These are phyloP conservation scores for Euphrasia arctica DNA, from an alignment of 305 asterid genomes.

Conservation along the genomic window DNA sequence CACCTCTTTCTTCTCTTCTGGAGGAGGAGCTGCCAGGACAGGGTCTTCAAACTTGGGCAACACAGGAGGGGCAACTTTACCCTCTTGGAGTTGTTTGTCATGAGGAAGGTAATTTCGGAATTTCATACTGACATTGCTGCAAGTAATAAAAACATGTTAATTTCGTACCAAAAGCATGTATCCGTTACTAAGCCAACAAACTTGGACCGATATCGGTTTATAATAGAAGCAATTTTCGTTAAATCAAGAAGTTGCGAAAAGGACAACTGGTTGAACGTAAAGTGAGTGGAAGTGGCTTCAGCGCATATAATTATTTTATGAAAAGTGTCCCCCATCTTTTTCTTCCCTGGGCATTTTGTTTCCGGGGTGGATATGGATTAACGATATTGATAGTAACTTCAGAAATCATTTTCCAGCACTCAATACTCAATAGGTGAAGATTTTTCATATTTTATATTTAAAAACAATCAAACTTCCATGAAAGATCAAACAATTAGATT, in stretches of 20 bases:
- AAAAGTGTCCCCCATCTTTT: not conserved
- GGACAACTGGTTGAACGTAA: not conserved
- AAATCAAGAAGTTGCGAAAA: not conserved
- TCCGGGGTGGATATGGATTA: not conserved
- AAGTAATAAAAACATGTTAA: conserved; percentile 19
- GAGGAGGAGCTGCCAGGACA: conserved; percentile 53
- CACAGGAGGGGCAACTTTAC: conserved; percentile 81
- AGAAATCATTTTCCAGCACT: not conserved
- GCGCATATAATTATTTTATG: not conserved
- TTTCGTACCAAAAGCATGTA: not conserved
- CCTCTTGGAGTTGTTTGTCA: conserved; percentile 95
- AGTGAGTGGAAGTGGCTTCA: not conserved
- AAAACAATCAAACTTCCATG: not conserved
- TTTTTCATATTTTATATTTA: too few species aligned
- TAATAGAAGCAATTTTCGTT: conserved; percentile 1
- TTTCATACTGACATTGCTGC: conserved; percentile 64
- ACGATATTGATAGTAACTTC: not conserved
- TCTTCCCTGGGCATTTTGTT: not conserved
- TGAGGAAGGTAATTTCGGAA: conserved; percentile 97
- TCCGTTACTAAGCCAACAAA: conserved; percentile 1
- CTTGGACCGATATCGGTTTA: conserved; percentile 4
- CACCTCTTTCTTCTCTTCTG: conserved; percentile 84
- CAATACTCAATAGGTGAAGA: not conserved
- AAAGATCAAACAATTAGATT: not conserved
- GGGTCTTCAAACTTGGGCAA: conserved; percentile 95